Base-by-base conservation (phyloP, 352 stramenopile species). In the Halophytophthora batemanensis region DNA sequence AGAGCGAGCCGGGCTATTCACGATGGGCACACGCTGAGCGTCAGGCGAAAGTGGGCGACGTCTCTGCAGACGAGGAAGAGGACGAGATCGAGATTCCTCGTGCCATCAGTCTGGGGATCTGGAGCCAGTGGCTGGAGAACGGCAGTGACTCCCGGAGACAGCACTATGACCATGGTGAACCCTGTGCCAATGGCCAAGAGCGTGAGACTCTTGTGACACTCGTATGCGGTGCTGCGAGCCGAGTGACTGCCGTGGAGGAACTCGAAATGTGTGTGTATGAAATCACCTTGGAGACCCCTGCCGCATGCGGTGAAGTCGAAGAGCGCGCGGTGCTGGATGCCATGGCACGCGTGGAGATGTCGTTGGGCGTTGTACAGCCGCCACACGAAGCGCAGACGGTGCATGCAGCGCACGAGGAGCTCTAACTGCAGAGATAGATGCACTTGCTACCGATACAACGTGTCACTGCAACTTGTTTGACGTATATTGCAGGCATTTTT, bases 231-330 rank as follows among this genome's bases (percentile, higher is more conserved):
- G 40, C 52, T 11, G 60, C 63, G 10, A 93, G 90, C 47, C 82
- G 77, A 38, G 55, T 98, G 1, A 12, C 94, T n/a, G 82, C 73
- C 8, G 78, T 96, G 6, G 82, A 97, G 44, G 93, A 98, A 65
- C 76, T 81, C 23, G 74, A 93, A 46, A 97, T 94, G 59, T 98
- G 93, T 53, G 57, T 82, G 28, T 98, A 98, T 62, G 70, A 81
- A 13, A 71, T 97, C 44, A 56, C 49, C 39, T 95, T 98, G 47
- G 82, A 68, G 46, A 86, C 80, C 0, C 76, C 80, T 0, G 80
- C 76, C 2, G 78, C 74, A 7, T 93, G 80, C 45, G 56, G 62
- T 14, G 18, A 17, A 11, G 25, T 29, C 4, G 50, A 83, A 50
- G 34, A 66, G 55, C 36, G 58, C 2, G 39, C 44, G 5, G 23